Percentiles rank a stretch among this genome's conserved stretches.
phyloP scores from a whole-genome alignment of 176 grass and related monocot species.

The Avena sativa region DNA sequence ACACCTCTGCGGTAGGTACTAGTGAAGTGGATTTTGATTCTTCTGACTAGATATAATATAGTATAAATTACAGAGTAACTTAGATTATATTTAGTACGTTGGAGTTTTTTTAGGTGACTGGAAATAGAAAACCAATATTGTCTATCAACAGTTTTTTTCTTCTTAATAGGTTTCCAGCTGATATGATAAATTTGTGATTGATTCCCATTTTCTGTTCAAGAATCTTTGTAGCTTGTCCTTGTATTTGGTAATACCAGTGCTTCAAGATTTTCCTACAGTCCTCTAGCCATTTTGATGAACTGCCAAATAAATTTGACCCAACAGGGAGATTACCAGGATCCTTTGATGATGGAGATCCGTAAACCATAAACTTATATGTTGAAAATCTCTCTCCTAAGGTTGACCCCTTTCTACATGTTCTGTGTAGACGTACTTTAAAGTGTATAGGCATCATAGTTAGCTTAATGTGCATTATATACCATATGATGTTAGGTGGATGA shows the following conservation, averaged over 20 bases:
- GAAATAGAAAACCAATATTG: neutral
- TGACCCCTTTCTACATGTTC: slow-evolving; percentile 27
- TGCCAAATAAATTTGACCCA: slow-evolving; percentile 89
- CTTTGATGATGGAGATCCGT: slow-evolving; percentile 96
- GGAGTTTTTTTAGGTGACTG: slow-evolving; percentile 19
- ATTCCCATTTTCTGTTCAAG: slow-evolving; percentile 23
- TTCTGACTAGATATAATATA: slow-evolving; percentile 18
- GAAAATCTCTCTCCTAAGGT: slow-evolving; percentile 97
- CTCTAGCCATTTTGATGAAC: slow-evolving; percentile 89
- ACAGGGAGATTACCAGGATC: slow-evolving; percentile 82
- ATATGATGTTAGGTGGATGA: slow-evolving; percentile 83
- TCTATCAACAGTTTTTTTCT: slow-evolving; percentile 6
- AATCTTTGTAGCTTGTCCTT: slow-evolving; percentile 25
- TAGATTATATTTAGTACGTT: slow-evolving; percentile 25
- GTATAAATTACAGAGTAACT: neutral
- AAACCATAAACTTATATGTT: slow-evolving; percentile 99
- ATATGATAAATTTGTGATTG: slow-evolving; percentile 30
- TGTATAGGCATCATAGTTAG: slow-evolving; percentile 31
- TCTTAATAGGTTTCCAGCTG: neutral
- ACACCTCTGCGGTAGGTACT: slow-evolving; percentile 73
- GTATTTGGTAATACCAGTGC: slow-evolving; percentile 36
- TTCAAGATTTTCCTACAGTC: slow-evolving; percentile 55
- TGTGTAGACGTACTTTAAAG: slow-evolving; percentile 4
- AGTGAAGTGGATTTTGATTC: slow-evolving; percentile 23
- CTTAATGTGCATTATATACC: slow-evolving; percentile 17